A percentile compares a stretch with the other conserved stretches of the same genome.
Conservation (phyloP, 345 rosid species). For the Gossypium sturtianum region DNA sequence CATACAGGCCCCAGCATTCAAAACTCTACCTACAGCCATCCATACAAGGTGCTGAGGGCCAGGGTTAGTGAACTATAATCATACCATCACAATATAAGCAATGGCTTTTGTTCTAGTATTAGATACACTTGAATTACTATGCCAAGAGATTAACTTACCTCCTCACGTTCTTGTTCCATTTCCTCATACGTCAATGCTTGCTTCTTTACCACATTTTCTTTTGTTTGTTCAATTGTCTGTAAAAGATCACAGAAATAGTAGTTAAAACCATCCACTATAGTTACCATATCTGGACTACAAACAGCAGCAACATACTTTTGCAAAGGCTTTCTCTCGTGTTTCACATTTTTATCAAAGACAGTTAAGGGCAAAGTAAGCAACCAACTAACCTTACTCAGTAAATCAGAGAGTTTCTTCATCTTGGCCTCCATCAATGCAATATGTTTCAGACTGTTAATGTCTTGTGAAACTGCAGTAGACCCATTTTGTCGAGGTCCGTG, state of each 20-base stretch:
- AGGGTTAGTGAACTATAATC: background rate
- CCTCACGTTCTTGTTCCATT: conserved; percentile 96
- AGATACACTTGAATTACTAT: background rate
- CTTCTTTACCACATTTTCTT: conserved; percentile 85
- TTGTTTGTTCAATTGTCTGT: conserved; percentile 71
- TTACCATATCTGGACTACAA: background rate
- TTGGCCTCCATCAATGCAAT: conserved; percentile 75
- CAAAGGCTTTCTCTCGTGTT: background rate
- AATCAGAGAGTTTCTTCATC: conserved; percentile 56
- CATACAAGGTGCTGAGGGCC: background rate
- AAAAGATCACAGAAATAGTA: conserved; percentile 9
- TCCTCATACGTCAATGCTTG: conserved; percentile 93
- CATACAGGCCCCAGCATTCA: background rate
- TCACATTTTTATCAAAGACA: background rate
- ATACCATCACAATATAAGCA: background rate
- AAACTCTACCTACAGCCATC: conserved; percentile 2
- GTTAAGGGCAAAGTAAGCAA: background rate
- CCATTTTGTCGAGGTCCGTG: conserved; percentile 50
- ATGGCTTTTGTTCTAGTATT: background rate
- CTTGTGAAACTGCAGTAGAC: conserved; percentile 35
- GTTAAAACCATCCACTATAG: background rate
- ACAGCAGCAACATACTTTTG: background rate
- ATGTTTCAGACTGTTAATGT: conserved; percentile 45
- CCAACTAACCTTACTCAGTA: conserved; percentile 69
- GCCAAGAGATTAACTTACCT: conserved; percentile 32